Conservation (phyloP, 208 protist genomes). For the Vickermania ingenoplastis region DNA sequence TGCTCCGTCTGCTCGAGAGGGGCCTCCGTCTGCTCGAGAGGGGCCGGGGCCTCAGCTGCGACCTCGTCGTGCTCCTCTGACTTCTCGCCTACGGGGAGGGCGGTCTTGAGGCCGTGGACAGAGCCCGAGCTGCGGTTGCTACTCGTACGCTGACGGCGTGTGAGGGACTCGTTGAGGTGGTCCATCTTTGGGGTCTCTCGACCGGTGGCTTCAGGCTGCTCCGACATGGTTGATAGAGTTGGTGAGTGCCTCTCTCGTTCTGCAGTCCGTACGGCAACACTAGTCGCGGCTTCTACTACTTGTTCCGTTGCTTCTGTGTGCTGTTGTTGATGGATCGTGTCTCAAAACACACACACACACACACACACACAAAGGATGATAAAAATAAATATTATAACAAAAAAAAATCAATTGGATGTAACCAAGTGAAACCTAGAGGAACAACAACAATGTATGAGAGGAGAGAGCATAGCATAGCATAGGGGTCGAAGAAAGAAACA, state of each 20-base stretch:
- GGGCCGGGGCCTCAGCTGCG: background rate
- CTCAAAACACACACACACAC: too few species aligned
- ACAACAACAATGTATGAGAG: too few species aligned
- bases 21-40: background rate
- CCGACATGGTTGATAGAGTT: background rate
- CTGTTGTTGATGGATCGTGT: too few species aligned
- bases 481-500: too few species aligned
- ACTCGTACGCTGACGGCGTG: background rate
- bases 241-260: background rate
- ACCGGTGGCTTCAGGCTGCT: background rate
- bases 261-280: too few species aligned
- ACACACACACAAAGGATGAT: too few species aligned
- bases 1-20: background rate
- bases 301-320: too few species aligned
- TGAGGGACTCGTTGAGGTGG: slow-evolving; percentile 2
- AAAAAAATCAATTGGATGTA: too few species aligned
- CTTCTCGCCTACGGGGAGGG: background rate
- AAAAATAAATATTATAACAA: too few species aligned
- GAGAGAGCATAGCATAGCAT: too few species aligned
- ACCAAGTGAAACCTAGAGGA: too few species aligned
- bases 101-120: background rate
- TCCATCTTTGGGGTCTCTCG: background rate
- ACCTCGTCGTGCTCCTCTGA: background rate
- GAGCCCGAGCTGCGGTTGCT: slow-evolving; percentile 1
- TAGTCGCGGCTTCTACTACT: too few species aligned